phyloP scores from a whole-genome alignment of 257 asterid species.

The Nicotiana benthamiana region DNA sequence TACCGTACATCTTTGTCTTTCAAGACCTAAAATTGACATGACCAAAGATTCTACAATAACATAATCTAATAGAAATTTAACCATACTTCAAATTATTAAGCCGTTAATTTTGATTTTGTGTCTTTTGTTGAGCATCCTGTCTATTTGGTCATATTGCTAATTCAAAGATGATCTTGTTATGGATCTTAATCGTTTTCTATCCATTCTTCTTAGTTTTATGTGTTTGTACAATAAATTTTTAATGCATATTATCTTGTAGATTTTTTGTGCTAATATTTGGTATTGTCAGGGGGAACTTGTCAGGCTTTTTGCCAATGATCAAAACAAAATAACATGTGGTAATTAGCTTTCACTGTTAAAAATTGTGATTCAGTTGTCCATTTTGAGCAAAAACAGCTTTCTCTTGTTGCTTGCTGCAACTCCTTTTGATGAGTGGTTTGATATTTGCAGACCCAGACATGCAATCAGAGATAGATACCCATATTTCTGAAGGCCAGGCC shows the following conservation, averaged over 20 bases:
- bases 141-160: neutral
- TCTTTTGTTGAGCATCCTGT: neutral
- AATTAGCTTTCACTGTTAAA: constrained; percentile 13
- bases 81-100: neutral
- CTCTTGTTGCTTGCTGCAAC: neutral
- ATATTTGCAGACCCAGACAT: constrained; percentile 68
- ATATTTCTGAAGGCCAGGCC: constrained; percentile 64
- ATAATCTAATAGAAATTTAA: neutral
- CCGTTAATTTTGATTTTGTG: neutral
- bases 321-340: constrained; percentile 95
- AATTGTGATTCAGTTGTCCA: neutral
- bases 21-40: neutral
- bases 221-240: constrained; percentile 1
- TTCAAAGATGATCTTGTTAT: neutral
- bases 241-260: constrained; percentile 11
- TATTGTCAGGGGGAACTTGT: constrained; percentile 83
- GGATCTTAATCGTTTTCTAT: neutral
- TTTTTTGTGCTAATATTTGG: constrained; percentile 14
- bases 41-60: neutral
- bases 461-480: constrained; percentile 81
- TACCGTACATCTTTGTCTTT: neutral
- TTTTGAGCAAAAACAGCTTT: neutral
- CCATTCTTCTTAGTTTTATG: neutral
- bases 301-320: constrained; percentile 87
- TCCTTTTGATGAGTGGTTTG: constrained; percentile 16